phyloP scores from a whole-genome alignment of 139 green algal species.

The Raphidocelis subcapitata region DNA sequence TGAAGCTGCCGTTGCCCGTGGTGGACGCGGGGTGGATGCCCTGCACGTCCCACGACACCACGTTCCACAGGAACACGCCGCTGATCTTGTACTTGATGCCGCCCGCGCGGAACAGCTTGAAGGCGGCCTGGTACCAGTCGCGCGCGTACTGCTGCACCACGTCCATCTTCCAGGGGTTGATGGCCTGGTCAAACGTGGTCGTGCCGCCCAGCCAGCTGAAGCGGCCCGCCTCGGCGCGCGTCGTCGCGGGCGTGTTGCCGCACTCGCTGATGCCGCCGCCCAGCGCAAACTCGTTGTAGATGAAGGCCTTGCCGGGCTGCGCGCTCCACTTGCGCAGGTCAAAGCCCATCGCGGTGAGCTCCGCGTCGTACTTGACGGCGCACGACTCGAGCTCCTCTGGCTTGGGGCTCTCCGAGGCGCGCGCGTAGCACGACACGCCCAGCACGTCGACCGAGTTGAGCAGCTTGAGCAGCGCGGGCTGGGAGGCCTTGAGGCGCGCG shows the following conservation, averaged over 20 bases:
- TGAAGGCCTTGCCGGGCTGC: slow-evolving; percentile 9
- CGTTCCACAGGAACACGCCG: slow-evolving; percentile 23
- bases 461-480: slow-evolving; percentile 4
- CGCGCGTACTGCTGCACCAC: slow-evolving; percentile 1
- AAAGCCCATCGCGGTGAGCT: slow-evolving; percentile 22
- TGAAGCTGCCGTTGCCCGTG: too few relatives aligned
- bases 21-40: too few relatives aligned
- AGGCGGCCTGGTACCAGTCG: slow-evolving; percentile 15
- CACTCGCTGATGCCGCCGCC: slow-evolving; percentile 26
- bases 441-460: slow-evolving; percentile 16
- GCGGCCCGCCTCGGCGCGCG: slow-evolving; percentile 2
- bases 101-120: slow-evolving; percentile 4
- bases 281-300: slow-evolving; percentile 29
- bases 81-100: slow-evolving; percentile 8
- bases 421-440: slow-evolving; percentile 24
- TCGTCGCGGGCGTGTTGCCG: slow-evolving; percentile 14
- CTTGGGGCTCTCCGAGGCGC: not conserved
- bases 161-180: slow-evolving; percentile 3
- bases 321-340: not conserved
- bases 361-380: slow-evolving; percentile 5
- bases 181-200: not conserved
- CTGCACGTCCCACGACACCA: slow-evolving; percentile 17
- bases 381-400: slow-evolving; percentile 10
- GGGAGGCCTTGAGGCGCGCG: slow-evolving; percentile 2
- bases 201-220: slow-evolving; percentile 27